These are phyloP conservation scores for Mrakia frigida DNA, from an alignment of 768 basidiomycete species.

Conservation along the genomic window DNA sequence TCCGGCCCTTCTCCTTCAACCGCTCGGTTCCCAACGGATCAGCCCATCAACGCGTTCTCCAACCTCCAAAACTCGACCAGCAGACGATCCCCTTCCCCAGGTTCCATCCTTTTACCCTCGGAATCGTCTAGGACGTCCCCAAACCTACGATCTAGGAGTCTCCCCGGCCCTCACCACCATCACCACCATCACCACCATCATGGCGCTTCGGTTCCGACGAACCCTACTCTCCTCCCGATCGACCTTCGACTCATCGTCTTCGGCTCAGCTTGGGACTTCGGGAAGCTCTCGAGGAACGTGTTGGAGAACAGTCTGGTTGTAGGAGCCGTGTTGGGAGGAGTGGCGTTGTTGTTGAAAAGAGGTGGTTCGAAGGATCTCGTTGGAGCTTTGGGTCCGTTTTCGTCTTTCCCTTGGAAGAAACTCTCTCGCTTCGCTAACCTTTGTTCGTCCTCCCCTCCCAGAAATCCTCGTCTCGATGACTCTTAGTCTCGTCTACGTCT, in stretches of 20 bases:
- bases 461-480: slow-evolving; percentile 10
- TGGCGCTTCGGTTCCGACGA: neutral
- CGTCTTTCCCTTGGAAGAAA: neutral
- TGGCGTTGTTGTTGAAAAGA: neutral
- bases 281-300: slow-evolving; percentile 2
- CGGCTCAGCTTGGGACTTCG: neutral
- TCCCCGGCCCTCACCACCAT: neutral
- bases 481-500: slow-evolving; percentile 19
- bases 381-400: slow-evolving; percentile 19
- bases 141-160: neutral
- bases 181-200: neutral
- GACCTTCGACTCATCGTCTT: neutral
- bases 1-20: neutral
- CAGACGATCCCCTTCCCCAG: neutral
- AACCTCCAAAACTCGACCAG: neutral
- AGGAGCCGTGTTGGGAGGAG: slow-evolving; percentile 14
- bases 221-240: slow-evolving; percentile 8
- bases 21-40: neutral
- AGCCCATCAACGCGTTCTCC: neutral
- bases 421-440: neutral
- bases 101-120: neutral
- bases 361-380: slow-evolving; percentile 15
- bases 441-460: neutral
- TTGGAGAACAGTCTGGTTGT: slow-evolving; percentile 19
- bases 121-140: neutral